A percentile compares a stretch with the other conserved stretches of the same genome.
phyloP scores from a whole-genome alignment of 345 rosid genomes.

The Geranium rotundifolium region DNA sequence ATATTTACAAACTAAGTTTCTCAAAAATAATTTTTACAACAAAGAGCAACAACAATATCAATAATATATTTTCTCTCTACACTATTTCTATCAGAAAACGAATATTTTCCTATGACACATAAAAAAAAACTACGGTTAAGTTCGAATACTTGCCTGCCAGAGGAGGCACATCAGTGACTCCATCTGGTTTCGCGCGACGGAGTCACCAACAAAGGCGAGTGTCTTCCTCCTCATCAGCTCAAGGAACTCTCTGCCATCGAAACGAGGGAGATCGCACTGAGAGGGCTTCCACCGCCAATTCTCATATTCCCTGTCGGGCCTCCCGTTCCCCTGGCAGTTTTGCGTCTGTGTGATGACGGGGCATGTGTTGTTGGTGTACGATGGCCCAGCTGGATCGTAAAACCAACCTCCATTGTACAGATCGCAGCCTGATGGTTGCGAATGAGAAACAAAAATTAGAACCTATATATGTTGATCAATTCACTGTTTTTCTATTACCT shows the following conservation, averaged over 20 bases:
- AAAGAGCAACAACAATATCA: too few species aligned
- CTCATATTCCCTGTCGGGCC: constrained; percentile 87
- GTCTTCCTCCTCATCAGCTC: constrained; percentile 93
- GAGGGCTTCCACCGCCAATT: constrained; percentile 93
- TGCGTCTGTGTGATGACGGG: constrained; percentile 92
- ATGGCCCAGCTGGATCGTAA: constrained; percentile 65
- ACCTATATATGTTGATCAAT: too few species aligned
- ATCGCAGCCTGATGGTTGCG: constrained; percentile 55
- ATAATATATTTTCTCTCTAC: too few species aligned
- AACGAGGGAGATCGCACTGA: constrained; percentile 81
- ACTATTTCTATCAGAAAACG: not conserved
- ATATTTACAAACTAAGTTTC: too few species aligned
- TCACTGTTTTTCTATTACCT: too few species aligned
- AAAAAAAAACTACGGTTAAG: not conserved
- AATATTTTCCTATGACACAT: not conserved
- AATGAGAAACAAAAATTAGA: constrained; percentile 11
- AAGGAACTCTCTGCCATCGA: constrained; percentile 76
- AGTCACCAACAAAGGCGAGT: constrained; percentile 84
- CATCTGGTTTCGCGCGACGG: constrained; percentile 98
- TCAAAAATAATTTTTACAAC: too few species aligned
- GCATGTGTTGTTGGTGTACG: constrained; percentile 86
- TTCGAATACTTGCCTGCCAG: constrained; percentile 72
- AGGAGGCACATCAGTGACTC: constrained; percentile 95
- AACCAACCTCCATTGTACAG: constrained; percentile 76
- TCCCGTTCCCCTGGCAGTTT: constrained; percentile 98